phyloP scores from a whole-genome alignment of 139 green algal genomes.

The Chlorella sp. region DNA sequence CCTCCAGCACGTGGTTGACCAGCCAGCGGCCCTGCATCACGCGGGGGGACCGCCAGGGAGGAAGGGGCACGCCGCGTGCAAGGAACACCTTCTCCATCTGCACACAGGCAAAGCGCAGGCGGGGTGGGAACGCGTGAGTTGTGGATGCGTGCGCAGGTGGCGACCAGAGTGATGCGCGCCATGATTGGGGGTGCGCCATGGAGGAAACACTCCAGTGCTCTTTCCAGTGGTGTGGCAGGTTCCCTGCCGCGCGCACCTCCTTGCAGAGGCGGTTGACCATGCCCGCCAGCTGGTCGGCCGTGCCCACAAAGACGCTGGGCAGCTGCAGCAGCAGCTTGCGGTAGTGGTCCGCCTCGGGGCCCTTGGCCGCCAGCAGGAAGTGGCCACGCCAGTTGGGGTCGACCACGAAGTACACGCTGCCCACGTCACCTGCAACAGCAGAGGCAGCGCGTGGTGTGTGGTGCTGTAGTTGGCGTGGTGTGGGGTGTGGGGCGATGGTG shows the following conservation, averaged over 20 bases:
- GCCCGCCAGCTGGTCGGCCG: neutral
- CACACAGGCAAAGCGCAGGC: neutral
- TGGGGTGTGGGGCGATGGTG: no score
- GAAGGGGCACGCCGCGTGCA: neutral
- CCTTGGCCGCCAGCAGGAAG: neutral
- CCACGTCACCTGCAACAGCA: no score
- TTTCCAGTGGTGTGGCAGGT: neutral
- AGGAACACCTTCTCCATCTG: neutral
- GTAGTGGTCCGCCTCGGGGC: neutral
- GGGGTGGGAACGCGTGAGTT: neutral
- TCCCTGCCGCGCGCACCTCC: neutral
- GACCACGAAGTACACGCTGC: neutral
- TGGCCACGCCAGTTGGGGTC: neutral
- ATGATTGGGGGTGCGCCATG: neutral
- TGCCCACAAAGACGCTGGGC: neutral
- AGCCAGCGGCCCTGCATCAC: neutral
- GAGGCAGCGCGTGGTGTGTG: no score
- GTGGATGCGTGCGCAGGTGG: no score
- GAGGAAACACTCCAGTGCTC: neutral
- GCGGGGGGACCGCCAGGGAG: neutral
- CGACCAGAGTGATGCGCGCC: neutral
- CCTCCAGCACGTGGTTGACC: neutral
- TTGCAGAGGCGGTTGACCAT: neutral
- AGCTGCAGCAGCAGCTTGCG: neutral
- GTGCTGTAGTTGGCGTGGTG: no score